phyloP scores from a whole-genome alignment of 139 green algal genomes.

The Chlamydomonas sp. region DNA sequence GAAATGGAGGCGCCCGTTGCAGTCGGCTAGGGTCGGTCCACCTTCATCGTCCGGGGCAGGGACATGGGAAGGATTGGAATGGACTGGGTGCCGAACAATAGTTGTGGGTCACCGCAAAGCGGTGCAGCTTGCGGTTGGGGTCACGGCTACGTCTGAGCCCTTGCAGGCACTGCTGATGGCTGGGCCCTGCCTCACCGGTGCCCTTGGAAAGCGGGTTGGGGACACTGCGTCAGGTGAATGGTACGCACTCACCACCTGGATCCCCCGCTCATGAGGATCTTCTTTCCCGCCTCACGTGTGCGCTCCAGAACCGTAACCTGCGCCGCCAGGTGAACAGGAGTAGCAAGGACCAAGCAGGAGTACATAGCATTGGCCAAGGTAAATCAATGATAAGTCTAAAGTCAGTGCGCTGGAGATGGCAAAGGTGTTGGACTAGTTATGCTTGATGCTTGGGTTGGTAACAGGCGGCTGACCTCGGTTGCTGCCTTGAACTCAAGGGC shows the following conservation, averaged over 20 bases:
- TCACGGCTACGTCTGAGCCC: background rate
- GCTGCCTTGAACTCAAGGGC: no score
- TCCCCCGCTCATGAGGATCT: conserved; percentile 90
- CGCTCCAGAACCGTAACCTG: conserved; percentile 87
- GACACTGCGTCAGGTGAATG: background rate
- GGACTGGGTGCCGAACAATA: background rate
- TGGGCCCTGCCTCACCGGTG: background rate
- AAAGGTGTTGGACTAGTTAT: background rate
- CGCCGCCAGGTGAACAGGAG: background rate
- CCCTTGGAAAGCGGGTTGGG: background rate
- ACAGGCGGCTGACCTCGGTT: no score
- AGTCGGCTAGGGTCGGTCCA: no score
- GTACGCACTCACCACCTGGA: conserved; percentile 68
- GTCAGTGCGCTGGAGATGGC: no score
- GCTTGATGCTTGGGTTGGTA: background rate
- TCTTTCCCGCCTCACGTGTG: conserved; percentile 83
- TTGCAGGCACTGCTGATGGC: background rate
- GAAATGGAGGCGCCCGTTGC: no score
- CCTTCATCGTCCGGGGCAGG: background rate
- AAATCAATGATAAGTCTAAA: no score
- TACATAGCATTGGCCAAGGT: no score
- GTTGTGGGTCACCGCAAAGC: no score
- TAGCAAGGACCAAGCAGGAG: background rate
- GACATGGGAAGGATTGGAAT: no score
- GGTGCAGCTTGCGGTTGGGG: background rate